These are phyloP conservation scores for Coniferiporia sulphurascens DNA, from an alignment of 1,284 basidiomycete species.

Conservation along the genomic window DNA sequence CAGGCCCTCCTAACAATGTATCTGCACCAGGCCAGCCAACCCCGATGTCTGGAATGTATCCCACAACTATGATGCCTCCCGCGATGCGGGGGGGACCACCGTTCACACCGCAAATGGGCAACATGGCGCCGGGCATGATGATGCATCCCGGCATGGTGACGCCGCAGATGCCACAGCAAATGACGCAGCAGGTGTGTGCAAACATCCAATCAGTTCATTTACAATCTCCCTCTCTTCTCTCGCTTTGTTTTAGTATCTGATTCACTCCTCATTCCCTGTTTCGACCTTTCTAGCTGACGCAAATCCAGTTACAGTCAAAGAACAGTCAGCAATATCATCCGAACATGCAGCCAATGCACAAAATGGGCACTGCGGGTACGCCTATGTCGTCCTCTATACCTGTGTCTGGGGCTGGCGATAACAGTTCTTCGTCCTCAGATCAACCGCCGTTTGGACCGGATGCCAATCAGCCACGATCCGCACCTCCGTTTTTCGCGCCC, in stretches of 20 bases:
- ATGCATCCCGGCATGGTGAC: slow-evolving; percentile 7
- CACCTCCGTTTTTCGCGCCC: slow-evolving; percentile 7
- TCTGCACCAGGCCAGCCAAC: background rate
- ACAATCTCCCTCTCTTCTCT: background rate
- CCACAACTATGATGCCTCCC: background rate
- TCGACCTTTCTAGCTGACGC: background rate
- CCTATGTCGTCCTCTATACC: background rate
- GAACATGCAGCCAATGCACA: slow-evolving; percentile 9
- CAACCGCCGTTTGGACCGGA: slow-evolving; percentile 6
- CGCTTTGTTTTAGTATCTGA: background rate
- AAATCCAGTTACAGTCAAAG: slow-evolving; percentile 1
- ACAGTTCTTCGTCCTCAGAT: slow-evolving; percentile 4
- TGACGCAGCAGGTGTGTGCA: slow-evolving; percentile 7
- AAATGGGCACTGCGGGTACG: slow-evolving; percentile 10
- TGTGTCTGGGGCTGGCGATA: slow-evolving; percentile 3
- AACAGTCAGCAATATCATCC: slow-evolving; percentile 1
- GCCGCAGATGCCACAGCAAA: slow-evolving; percentile 4
- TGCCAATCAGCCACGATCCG: slow-evolving; percentile 6
- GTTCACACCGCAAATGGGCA: slow-evolving; percentile 9
- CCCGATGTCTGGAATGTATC: slow-evolving; percentile 4
- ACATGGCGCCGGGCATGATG: slow-evolving; percentile 3
- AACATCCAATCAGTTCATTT: background rate
- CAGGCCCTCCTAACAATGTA: background rate
- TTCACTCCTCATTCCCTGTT: background rate
- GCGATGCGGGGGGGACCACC: slow-evolving; percentile 3